Base-by-base conservation (phyloP, 768 basidiomycete genomes). In the Termitomyces sp. region DNA sequence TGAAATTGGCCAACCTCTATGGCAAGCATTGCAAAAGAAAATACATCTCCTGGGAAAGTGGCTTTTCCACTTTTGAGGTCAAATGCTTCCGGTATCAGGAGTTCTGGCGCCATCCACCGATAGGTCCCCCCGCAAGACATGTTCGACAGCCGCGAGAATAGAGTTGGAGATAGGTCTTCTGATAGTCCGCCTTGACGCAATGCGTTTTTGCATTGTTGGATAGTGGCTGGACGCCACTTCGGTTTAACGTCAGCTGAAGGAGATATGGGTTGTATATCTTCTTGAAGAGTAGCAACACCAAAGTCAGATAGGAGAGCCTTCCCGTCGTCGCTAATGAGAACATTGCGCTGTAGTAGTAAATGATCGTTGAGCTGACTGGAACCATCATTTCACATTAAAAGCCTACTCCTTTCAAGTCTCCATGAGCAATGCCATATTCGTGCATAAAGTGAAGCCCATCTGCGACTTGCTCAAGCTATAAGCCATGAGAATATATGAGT, bases 381-480 rank as follows among this genome's bases (percentile, higher is more conserved):
- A 3, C 12, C 18, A 29, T 5, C 40, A 20, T 29, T 3, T 5
- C 4, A 23, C 4, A 27, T 16, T 29, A 18, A n/a, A 38, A n/a
- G 38, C 56, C 25, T 50, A 63, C 75, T 29, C 68, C 69, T 57
- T 76, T 77, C 25, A 77, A 29, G 58, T 77, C 76, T 7, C 76
- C 72, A 23, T 77, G 76, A 13, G 74, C 56, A 25, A 77, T 63
- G 5, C 55, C 56, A 22, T 62, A 66, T 39, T 56, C 18, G 12
- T 62, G 64, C 25, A 71, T 40, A 27, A 64, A 69, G 15, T 62
- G 53, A 15, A 71, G 60, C 5, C 66, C 70, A 44, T 66, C 63
- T 1, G 63, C 66, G 22, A 69, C 63, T 29, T 68, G 63, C 29
- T 64, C 56, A 23, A 67, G 57, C 70, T 70, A 52, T 13, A 1